Percentiles rank a stretch among this genome's conserved stretches.
phyloP scores from a whole-genome alignment of 177 flowering plant species.

The Vitis hybrid region DNA sequence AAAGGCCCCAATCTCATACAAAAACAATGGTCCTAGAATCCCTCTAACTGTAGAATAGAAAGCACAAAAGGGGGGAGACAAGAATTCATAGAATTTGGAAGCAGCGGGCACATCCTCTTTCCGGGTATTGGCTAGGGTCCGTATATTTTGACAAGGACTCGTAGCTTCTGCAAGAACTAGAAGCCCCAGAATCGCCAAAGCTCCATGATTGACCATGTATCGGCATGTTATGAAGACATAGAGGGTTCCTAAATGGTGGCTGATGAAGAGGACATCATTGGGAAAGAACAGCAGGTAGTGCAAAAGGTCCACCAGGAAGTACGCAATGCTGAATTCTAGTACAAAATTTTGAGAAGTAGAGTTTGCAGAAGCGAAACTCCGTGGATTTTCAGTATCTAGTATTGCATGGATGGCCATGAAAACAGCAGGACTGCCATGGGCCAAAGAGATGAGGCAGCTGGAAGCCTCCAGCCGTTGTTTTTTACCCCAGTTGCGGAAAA shows the following conservation, averaged over 20 bases:
- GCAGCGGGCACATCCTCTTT: slow-evolving; percentile 36
- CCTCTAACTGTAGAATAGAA: slow-evolving; percentile 69
- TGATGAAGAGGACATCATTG: slow-evolving; percentile 66
- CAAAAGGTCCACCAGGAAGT: slow-evolving; percentile 65
- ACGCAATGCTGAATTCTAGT: slow-evolving; percentile 74
- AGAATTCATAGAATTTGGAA: slow-evolving; percentile 30
- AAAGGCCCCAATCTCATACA: slow-evolving; percentile 34
- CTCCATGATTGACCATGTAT: slow-evolving; percentile 59
- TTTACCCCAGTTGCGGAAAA: slow-evolving; percentile 61
- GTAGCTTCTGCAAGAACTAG: slow-evolving; percentile 77
- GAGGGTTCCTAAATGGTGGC: slow-evolving; percentile 75
- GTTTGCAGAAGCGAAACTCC: slow-evolving; percentile 48
- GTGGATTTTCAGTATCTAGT: slow-evolving; percentile 1
- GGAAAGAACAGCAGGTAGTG: slow-evolving; percentile 66
- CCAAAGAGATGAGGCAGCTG: slow-evolving; percentile 67
- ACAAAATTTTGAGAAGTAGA: slow-evolving; percentile 49
- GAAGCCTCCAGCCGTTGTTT: slow-evolving; percentile 63
- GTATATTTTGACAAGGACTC: slow-evolving; percentile 70
- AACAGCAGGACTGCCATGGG: slow-evolving; percentile 71
- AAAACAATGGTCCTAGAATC: slow-evolving; percentile 48
- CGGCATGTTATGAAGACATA: slow-evolving; percentile 75
- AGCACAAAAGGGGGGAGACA: slow-evolving; percentile 57
- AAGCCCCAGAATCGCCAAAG: slow-evolving; percentile 50
- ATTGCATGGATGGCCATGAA: slow-evolving; percentile 33
- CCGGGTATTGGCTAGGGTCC: slow-evolving; percentile 59